A percentile compares a stretch with the other conserved stretches of the same genome.
These are phyloP conservation scores for Nothophytophthora sp. DNA, from an alignment of 352 stramenopile species.

Conservation along the genomic window DNA sequence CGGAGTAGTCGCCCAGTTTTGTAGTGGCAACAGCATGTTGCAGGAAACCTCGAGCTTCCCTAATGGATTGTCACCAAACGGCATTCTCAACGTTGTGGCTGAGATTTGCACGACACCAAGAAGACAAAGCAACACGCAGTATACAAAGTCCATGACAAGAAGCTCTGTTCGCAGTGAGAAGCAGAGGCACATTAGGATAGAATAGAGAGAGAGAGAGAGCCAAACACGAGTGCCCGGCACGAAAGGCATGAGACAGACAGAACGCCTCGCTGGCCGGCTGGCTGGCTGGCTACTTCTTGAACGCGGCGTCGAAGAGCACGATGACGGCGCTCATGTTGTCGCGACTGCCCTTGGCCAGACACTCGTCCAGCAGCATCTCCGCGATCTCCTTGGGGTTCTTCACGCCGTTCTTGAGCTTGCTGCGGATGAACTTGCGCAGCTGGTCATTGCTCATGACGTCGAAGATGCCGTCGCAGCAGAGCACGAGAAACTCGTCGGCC, in stretches of 20 bases:
- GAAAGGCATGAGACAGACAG: too few relatives aligned
- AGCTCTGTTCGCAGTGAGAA: conserved; percentile 8
- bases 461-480: conserved; percentile 94
- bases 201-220: conserved; percentile 24
- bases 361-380: conserved; percentile 82
- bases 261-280: conserved; percentile 12
- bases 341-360: conserved; percentile 74
- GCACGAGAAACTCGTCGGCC: conserved; percentile 92
- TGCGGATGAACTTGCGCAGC: conserved; percentile 88
- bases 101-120: too few relatives aligned
- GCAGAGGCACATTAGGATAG: conserved; percentile 28
- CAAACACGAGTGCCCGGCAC: too few relatives aligned
- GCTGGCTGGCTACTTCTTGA: conserved; percentile 33
- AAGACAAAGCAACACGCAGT: too few relatives aligned
- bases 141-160: too few relatives aligned
- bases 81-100: too few relatives aligned
- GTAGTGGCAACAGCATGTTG: too few relatives aligned
- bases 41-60: too few relatives aligned
- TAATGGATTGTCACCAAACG: too few relatives aligned
- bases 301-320: conserved; percentile 64
- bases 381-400: conserved; percentile 66
- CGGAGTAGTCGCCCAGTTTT: too few relatives aligned
- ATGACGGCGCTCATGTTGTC: conserved; percentile 90
- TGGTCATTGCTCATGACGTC: conserved; percentile 96
- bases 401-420: conserved; percentile 59